Base-by-base conservation (phyloP, 345 rosid genomes). In the Angophora floribunda region DNA sequence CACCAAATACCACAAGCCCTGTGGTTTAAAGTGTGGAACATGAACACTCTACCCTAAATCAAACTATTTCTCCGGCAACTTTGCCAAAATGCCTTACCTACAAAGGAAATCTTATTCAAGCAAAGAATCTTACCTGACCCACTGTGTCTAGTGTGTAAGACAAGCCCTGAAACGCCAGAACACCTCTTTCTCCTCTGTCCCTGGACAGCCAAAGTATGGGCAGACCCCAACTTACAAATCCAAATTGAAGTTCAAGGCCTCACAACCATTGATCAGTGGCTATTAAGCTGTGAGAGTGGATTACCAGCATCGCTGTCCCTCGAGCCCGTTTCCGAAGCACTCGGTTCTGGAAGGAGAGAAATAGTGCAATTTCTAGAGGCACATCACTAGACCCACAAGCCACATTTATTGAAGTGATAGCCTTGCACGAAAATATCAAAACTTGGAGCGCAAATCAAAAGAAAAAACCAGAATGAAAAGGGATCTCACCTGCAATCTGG, bases 281-380 rank as follows among this genome's bases (percentile, higher is more conserved):
- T 55, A 21, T 55, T 21, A 53, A 53, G 26, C 61, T 21, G 19
- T 26, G 19, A 7, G 61, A 55, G 3, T 2, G 61, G 61, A 26
- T 51, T 0, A 21, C 26, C 61, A 55, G 12, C 61, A 10, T 26
- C 0, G 1, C 41, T 4, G 3, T 36, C 41, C 4, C 41, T 36
- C 4, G 41, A 36, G 41, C 41, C 4, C 41, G 41, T 36, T 36
- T 36, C 41, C 41, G 41, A 36, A 36, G 41, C 4, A 36, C 2
- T 36, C 41, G 4, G 41, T 36, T 36, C 41, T 36, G 41, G 41
- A 36, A 36, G 41, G 41, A 2, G 4, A 4, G 41, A 36, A 36
- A 36, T 4, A 36, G 4, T 36, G 41, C 41, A 36, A 36, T 2
- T 36, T 36, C 4, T 36, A 36, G 41, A 36, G 41, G 41, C 2